Conservation (phyloP, 768 basidiomycete species). For the Rhizopogon roseolus region DNA sequence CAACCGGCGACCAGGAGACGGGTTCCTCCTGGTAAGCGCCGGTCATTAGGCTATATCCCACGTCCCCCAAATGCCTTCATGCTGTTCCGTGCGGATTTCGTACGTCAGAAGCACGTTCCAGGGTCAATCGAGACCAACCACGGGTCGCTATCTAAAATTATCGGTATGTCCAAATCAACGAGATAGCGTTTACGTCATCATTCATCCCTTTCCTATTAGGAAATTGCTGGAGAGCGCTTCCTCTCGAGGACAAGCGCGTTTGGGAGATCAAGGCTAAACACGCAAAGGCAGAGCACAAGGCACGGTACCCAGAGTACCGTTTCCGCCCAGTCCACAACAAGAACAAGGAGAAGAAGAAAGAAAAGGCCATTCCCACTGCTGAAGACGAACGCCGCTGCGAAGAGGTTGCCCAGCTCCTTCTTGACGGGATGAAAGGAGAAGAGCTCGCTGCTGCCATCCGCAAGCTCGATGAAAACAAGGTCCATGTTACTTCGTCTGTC, state of each 20-base stretch:
- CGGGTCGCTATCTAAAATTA: slow-evolving; percentile 45
- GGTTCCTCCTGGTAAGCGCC: slow-evolving; percentile 56
- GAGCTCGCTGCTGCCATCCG: slow-evolving; percentile 59
- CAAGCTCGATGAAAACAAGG: slow-evolving; percentile 36
- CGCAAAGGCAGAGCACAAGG: slow-evolving; percentile 70
- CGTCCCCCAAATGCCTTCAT: slow-evolving; percentile 30
- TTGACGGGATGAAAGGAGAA: slow-evolving; percentile 68
- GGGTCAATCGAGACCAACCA: slow-evolving; percentile 48
- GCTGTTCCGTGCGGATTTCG: slow-evolving; percentile 32
- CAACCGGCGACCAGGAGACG: slow-evolving; percentile 40
- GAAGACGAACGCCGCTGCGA: slow-evolving; percentile 34
- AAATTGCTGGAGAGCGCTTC: slow-evolving; percentile 63
- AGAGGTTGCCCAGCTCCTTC: slow-evolving; percentile 56
- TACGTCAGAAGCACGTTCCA: slow-evolving; percentile 42
- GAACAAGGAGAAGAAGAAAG: slow-evolving; percentile 40
- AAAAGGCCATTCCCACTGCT: slow-evolving; percentile 10
- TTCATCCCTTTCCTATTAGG: slow-evolving; percentile 15
- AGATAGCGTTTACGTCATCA: neutral
- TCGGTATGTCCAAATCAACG: slow-evolving; percentile 19
- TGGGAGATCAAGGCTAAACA: slow-evolving; percentile 74
- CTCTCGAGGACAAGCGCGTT: slow-evolving; percentile 61
- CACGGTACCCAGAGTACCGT: slow-evolving; percentile 60
- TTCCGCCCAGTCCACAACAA: slow-evolving; percentile 43
- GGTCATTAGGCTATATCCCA: slow-evolving; percentile 42
- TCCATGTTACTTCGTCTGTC: slow-evolving; percentile 11